A percentile compares a stretch with the other conserved stretches of the same genome.
These are phyloP conservation scores for Fusarium liriodendri DNA, from an alignment of 2,329 filamentous ascomycete genomes.

Conservation along the genomic window DNA sequence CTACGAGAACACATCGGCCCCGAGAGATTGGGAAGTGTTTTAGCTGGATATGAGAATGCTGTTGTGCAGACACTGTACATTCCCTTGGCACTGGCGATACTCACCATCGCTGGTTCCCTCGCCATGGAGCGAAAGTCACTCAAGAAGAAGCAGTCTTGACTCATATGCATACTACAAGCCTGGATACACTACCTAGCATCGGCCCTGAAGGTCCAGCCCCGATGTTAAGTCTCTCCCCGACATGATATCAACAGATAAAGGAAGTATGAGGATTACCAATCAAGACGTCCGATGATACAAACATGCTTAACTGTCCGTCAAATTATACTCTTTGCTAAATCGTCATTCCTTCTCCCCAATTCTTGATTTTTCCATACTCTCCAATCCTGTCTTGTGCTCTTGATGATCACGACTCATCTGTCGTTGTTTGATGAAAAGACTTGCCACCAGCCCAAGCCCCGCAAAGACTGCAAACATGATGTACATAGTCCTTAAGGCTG, in stretches of 20 bases:
- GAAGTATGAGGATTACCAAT: too few relatives aligned
- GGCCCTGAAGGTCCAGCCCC: too few relatives aligned
- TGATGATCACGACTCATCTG: not conserved
- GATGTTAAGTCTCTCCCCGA: too few relatives aligned
- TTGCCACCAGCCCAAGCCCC: not conserved
- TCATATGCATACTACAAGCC: too few relatives aligned
- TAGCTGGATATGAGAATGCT: constrained; percentile 36
- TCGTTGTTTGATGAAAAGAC: not conserved
- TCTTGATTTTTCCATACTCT: not conserved
- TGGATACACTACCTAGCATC: too few relatives aligned
- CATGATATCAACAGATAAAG: too few relatives aligned
- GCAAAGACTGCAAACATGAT: not conserved
- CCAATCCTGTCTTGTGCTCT: not conserved
- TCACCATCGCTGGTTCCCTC: constrained; percentile 32
- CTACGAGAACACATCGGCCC: constrained; percentile 30
- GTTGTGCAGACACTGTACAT: constrained; percentile 40
- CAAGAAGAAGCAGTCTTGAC: constrained; percentile 35
- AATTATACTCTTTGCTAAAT: not conserved
- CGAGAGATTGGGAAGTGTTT: constrained; percentile 15
- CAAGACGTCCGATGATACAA: not conserved
- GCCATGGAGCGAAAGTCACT: constrained; percentile 39
- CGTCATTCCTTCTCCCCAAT: not conserved
- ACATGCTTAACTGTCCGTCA: not conserved
- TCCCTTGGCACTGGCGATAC: constrained; percentile 27
- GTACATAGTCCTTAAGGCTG: not conserved